Evolutionary conservation across 2,329 filamentous ascomycete species (phyloP).

Genomic region (Arthrobotrys entomopaga): DNA sequence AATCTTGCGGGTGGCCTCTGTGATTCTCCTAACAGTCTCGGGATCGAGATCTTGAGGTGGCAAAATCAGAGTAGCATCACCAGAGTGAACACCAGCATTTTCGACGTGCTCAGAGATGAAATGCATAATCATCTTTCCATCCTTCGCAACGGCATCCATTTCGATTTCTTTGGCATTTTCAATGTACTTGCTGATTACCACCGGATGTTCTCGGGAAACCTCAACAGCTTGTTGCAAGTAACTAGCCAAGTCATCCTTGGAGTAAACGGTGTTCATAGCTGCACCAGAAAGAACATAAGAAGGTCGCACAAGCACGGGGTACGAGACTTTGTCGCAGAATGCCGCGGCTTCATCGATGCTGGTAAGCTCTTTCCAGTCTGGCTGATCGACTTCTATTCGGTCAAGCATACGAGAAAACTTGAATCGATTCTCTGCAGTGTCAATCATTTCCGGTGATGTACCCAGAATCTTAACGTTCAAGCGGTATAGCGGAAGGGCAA

Average conservation of each 20-base stretch:
- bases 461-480: constrained; percentile 91
- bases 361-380: constrained; percentile 96
- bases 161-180: constrained; percentile 99
- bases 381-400: constrained; percentile 92
- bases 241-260: constrained; percentile 85
- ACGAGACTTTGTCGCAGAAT: constrained; percentile 89
- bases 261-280: constrained; percentile 99
- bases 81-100: constrained; percentile 97
- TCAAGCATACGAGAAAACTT: constrained; percentile 99
- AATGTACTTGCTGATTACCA: constrained; percentile 99
- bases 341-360: constrained; percentile 88
- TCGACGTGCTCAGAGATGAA: constrained; percentile 99
- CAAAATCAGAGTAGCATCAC: constrained; percentile 93
- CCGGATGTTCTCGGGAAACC: constrained; percentile 92
- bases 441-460: constrained; percentile 98
- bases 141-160: constrained; percentile 95
- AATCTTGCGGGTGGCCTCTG: constrained; percentile 95
- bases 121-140: constrained; percentile 89
- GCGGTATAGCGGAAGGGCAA: constrained; percentile 86
- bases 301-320: constrained; percentile 92
- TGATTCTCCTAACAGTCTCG: constrained; percentile 89
- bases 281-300: constrained; percentile 97
- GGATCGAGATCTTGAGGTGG: constrained; percentile 91
- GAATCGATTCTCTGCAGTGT: constrained; percentile 95
- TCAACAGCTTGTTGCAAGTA: constrained; percentile 91